Percentiles rank a stretch among this genome's conserved stretches.
Evolutionary conservation across 305 asterid species (phyloP).

Genomic region (Fraxinus albicans): DNA sequence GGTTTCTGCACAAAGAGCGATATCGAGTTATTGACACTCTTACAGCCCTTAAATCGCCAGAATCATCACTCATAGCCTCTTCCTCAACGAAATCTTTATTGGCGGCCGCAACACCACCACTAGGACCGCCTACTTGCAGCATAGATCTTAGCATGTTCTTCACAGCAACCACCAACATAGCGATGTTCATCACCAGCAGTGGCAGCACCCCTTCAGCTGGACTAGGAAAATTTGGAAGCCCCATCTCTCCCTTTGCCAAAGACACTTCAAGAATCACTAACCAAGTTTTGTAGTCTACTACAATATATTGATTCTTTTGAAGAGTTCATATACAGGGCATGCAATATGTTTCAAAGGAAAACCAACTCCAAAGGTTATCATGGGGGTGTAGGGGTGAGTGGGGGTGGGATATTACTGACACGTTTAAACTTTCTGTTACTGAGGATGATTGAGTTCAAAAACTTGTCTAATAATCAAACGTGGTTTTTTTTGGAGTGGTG

Average conservation of each 20-base stretch:
- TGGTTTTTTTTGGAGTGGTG: background rate
- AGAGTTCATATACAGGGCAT: background rate
- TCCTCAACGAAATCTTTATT: slow-evolving; percentile 11
- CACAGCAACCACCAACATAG: slow-evolving; percentile 24
- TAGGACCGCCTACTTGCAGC: slow-evolving; percentile 21
- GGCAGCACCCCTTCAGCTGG: slow-evolving; percentile 35
- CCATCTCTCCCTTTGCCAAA: slow-evolving; percentile 23
- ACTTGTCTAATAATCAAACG: background rate
- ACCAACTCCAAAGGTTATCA: background rate
- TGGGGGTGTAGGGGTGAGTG: background rate
- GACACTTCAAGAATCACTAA: background rate
- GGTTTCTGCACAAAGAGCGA: slow-evolving; percentile 33
- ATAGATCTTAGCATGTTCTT: slow-evolving; percentile 29
- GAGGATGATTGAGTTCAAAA: background rate
- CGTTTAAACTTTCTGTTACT: slow-evolving; percentile 11
- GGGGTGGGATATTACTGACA: slow-evolving; percentile 1
- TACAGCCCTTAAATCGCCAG: slow-evolving; percentile 20
- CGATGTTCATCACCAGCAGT: slow-evolving; percentile 34
- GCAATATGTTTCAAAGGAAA: background rate
- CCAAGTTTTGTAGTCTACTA: background rate
- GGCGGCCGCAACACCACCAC: slow-evolving; percentile 5
- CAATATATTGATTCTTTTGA: background rate
- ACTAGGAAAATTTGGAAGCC: slow-evolving; percentile 30
- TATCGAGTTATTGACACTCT: slow-evolving; percentile 43
- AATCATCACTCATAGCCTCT: background rate